Base-by-base conservation (phyloP, 345 rosid species). In the Lenwebbia sp. region DNA sequence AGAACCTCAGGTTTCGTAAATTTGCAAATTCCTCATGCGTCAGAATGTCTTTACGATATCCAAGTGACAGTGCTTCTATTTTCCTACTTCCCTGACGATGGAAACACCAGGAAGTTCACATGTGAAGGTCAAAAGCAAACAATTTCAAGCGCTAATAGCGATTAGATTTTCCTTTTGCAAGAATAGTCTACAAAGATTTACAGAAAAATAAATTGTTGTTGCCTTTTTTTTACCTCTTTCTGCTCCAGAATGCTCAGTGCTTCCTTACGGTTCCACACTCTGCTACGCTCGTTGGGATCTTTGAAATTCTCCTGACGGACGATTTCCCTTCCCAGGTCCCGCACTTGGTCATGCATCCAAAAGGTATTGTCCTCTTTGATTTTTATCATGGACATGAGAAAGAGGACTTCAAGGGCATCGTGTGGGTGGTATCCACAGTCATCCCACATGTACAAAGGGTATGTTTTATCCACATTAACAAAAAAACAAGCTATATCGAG, bases 171-270 rank as follows among this genome's bases (percentile, higher is more conserved):
- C 37, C 74, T 60, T 60, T 3, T 28, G 21, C 10, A 60, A 60
- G 19, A 60, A 13, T 2, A 60, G 70, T n/a, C 19, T 60, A 5
- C 1, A 5, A 26, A 14, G 26, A 57, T 11, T 57, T 1, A 10
- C 2, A 26, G 0, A 1, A 12, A 58, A n/a, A 54, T 17, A 17
- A 54, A 19, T 6, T 54, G 10, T 0, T 54, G 1, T 6, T 54
- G 7, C 74, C 21, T n/a, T 60, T 13, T 14, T 1, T 12, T 2
- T 60, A 60, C 74, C 74, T 60, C 40, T 60, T 60, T 60, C 2
- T 8, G 5, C 15, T 51, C 4, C 15, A 51, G 3, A 58, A 58
- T 58, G 70, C 19, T n/a, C 1, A 5, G 19, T 0, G 70, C 7
- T n/a, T 58, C 70, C 37, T 58, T 0, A 13, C 2, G 9, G 5